Evolutionary conservation across 2,329 filamentous ascomycete species (phyloP).

Genomic region (Mycogone perniciosa): DNA sequence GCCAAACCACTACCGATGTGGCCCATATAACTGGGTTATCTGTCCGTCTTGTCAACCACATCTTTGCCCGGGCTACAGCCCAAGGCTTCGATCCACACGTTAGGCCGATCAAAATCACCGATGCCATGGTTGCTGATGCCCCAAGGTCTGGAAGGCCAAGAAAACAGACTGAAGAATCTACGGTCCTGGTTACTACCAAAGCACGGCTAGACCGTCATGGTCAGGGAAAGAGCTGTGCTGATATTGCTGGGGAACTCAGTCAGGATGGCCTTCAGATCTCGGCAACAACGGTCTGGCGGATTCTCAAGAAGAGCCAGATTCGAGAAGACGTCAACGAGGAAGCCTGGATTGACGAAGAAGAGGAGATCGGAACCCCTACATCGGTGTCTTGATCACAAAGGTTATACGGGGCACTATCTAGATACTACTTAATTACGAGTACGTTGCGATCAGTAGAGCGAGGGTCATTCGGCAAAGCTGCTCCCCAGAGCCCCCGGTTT

Average conservation of each 20-base stretch:
- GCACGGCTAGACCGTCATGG: conserved; percentile 5
- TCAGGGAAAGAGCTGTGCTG: conserved; percentile 10
- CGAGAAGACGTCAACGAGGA: conserved; percentile 12
- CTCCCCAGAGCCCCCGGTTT: no score
- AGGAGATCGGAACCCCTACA: conserved; percentile 7
- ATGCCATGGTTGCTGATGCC: not conserved
- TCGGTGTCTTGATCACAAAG: conserved; percentile 4
- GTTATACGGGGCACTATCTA: no score
- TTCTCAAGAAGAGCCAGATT: conserved; percentile 10
- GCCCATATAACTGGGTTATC: not conserved
- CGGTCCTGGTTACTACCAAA: not conserved
- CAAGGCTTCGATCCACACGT: not conserved
- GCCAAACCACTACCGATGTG: not conserved
- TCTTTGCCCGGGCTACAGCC: not conserved
- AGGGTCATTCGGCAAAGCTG: no score
- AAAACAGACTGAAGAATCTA: not conserved
- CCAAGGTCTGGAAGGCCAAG: not conserved
- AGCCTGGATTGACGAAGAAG: conserved; percentile 14
- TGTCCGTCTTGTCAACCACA: not conserved
- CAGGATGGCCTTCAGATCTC: conserved; percentile 4
- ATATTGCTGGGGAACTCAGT: conserved; percentile 12
- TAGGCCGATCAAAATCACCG: not conserved
- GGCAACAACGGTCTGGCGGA: conserved; percentile 3
- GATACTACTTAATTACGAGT: no score
- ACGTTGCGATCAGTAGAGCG: no score